Evolutionary conservation across 495 filamentous ascomycete genomes (phyloP).

Genomic region (Usnea hakonensis): DNA sequence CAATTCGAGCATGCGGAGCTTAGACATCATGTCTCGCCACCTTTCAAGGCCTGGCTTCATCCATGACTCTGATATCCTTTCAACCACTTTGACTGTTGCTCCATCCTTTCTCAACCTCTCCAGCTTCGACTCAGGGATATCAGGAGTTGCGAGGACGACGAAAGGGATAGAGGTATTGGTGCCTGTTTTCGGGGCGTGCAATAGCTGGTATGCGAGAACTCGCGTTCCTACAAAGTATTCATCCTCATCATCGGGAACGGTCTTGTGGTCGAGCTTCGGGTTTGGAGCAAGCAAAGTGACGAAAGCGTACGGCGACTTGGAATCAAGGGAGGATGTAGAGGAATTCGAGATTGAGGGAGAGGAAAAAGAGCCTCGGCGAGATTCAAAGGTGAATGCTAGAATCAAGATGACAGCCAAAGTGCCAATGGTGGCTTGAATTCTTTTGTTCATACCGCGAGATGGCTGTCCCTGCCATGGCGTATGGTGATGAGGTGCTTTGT

Average conservation of each 20-base stretch:
- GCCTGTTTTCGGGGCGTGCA: conserved; percentile 34
- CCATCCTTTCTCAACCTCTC: conserved; percentile 29
- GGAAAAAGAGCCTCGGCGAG: not conserved
- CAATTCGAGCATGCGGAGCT: conserved; percentile 37
- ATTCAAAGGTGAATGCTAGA: not conserved
- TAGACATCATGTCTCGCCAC: conserved; percentile 33
- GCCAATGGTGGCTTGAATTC: not conserved
- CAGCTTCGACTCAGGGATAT: conserved; percentile 26
- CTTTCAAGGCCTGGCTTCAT: conserved; percentile 23
- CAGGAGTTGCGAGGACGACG: conserved; percentile 29
- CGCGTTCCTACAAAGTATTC: conserved; percentile 36
- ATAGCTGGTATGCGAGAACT: conserved; percentile 39
- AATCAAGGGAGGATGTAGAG: not conserved
- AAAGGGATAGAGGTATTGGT: conserved; percentile 27
- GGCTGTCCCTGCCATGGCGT: not conserved
- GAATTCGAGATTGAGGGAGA: not conserved
- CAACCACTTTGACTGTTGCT: conserved; percentile 29
- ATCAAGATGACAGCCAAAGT: not conserved
- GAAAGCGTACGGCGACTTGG: conserved; percentile 12
- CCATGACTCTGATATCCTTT: conserved; percentile 27
- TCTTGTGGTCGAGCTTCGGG: conserved; percentile 12
- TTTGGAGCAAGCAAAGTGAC: conserved; percentile 14
- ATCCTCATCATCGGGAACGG: conserved; percentile 25
- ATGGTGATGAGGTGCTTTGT: not conserved
- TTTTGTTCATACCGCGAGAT: not conserved